Evolutionary conservation across 1,284 basidiomycete genomes (phyloP), one percentile per base, ranked within the genome.

Genomic region (Lignosus rhinocerotis): DNA sequence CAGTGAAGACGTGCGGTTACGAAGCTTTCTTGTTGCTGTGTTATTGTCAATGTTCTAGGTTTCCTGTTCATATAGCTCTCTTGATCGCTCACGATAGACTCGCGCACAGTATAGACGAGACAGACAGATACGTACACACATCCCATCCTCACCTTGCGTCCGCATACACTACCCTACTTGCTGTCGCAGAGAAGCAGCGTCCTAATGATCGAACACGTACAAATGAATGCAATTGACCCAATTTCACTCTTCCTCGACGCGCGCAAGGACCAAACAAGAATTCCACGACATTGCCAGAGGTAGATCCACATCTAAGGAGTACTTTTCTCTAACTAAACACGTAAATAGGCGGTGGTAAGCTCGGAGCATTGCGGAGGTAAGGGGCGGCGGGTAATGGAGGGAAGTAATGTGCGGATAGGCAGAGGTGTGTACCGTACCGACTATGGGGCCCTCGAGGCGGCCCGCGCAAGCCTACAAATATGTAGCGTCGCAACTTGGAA

Each of bases 271-370:
- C 36, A 39, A 39, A 39, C 14, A n/a, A 39, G 5, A 5, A 14
- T 5, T n/a, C 14, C 14, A 39, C 7, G 11, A 1, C 14, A 39
- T 39, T 30, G 21, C 39, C 12, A 19, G 25, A 39, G 21, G 39
- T 25, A 48, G 30, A 30, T 21, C 34, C 48, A 30, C 36, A 14
- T 17, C 11, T 34, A 17, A 6, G n/a, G 1, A 34, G 36, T 57
- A 60, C 55, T 57, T 60, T 60, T 57, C 41, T 41, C 53, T 54
- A 43, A 21, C 36, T 43, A 56, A 45, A 55, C 57, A 57, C 38
- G 55, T 43, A 55, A 53, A 38, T 36, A 12, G 10, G 38, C 10
- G 34, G 42, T 21, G 21, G 12, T 12, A 32, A 46, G 14, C 14
- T 14, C 9, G 9, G 36, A 39, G 36, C 39, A 46, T n/a, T n/a